These are phyloP conservation scores for Penstemon barbatus DNA, from an alignment of 257 asterid species.

Conservation along the genomic window DNA sequence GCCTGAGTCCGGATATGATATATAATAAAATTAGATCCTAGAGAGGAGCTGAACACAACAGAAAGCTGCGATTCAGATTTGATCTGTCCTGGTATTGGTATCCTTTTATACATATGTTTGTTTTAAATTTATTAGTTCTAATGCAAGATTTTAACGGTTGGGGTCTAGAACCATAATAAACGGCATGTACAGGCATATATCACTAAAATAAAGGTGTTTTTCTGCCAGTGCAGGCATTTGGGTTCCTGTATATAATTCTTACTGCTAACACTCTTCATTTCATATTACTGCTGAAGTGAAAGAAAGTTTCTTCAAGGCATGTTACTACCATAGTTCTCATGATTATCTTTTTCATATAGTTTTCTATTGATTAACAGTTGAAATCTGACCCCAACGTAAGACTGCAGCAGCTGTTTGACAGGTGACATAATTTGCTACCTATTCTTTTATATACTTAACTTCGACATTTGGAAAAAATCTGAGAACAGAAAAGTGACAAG, in stretches of 20 bases:
- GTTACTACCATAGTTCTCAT: neutral
- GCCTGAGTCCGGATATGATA: slow-evolving; percentile 17
- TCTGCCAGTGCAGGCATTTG: neutral
- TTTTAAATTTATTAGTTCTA: slow-evolving; percentile 1
- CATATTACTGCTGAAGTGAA: too few relatives aligned
- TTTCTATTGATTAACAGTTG: slow-evolving; percentile 12
- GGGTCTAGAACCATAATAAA: too few relatives aligned
- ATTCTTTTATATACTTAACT: slow-evolving; percentile 16
- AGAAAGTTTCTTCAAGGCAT: too few relatives aligned
- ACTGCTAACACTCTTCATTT: neutral
- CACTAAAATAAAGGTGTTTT: neutral
- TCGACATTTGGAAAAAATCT: slow-evolving; percentile 12
- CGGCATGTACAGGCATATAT: too few relatives aligned
- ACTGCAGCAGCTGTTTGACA: slow-evolving; percentile 21
- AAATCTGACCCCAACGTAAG: neutral
- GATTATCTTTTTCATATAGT: neutral
- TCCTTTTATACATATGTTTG: neutral
- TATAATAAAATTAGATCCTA: neutral
- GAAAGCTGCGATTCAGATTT: slow-evolving; percentile 10
- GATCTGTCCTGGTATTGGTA: neutral
- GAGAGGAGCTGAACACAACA: neutral
- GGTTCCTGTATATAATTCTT: neutral
- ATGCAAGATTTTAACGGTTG: neutral
- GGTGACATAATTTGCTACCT: neutral
- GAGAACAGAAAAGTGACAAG: neutral